Evolutionary conservation across 2,329 filamentous ascomycete species (phyloP).

Genomic region (Hymenoscyphus fructigenus): DNA sequence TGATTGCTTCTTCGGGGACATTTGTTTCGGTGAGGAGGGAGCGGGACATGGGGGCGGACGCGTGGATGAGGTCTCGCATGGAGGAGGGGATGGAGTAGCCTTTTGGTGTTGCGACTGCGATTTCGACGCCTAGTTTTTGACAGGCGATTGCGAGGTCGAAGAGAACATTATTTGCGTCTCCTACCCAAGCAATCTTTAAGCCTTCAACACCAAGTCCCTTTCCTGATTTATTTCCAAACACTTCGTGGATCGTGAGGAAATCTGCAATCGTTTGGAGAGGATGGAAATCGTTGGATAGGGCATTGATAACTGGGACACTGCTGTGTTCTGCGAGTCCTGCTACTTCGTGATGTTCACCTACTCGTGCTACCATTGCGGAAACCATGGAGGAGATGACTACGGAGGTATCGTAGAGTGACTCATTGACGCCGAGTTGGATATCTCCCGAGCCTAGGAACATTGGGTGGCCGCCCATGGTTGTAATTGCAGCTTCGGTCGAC

Average conservation of each 20-base stretch:
- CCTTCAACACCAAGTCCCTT: conserved; percentile 67
- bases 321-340: conserved; percentile 69
- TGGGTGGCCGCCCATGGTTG: conserved; percentile 84
- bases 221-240: conserved; percentile 45
- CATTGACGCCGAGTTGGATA: conserved; percentile 95
- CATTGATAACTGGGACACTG: conserved; percentile 80
- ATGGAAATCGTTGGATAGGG: conserved; percentile 86
- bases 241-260: conserved; percentile 85
- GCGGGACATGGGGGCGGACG: conserved; percentile 55
- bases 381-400: conserved; percentile 94
- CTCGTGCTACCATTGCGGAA: conserved; percentile 77
- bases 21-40: conserved; percentile 73
- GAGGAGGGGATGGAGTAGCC: conserved; percentile 77
- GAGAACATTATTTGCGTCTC: conserved; percentile 95
- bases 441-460: conserved; percentile 97
- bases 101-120: conserved; percentile 81
- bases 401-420: conserved; percentile 90
- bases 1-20: conserved; percentile 79
- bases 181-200: conserved; percentile 92
- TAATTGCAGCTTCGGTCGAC: conserved; percentile 87
- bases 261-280: conserved; percentile 94
- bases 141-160: conserved; percentile 90
- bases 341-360: conserved; percentile 75
- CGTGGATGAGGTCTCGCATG: conserved; percentile 72
- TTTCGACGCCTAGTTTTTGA: conserved; percentile 80